phyloP scores from a whole-genome alignment of 1,139 yeast species.

The Suhomyces anneliseae region DNA sequence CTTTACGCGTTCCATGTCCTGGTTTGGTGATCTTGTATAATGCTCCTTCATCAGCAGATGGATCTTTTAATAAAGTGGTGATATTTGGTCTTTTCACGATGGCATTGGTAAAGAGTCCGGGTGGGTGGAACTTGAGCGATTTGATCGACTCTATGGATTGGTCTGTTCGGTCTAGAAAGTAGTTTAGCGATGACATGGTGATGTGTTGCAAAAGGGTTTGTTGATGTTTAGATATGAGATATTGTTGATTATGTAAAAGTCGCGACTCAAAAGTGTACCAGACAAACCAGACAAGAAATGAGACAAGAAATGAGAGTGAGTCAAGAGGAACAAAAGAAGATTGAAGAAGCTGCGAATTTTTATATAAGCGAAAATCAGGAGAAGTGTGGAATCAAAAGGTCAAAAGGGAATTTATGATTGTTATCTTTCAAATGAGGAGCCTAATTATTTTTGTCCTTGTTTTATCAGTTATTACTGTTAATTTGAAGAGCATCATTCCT shows the following conservation, averaged over 20 bases:
- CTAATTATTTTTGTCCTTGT: no score
- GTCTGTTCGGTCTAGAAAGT: conserved; percentile 16
- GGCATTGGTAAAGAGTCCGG: conserved; percentile 69
- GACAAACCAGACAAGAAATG: no score
- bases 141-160: conserved; percentile 24
- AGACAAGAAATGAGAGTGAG: background rate
- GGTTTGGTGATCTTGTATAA: conserved; percentile 41
- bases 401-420: no score
- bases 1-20: conserved; percentile 2
- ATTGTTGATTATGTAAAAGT: background rate
- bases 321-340: no score
- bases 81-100: conserved; percentile 55
- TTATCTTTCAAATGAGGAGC: no score
- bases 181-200: conserved; percentile 13
- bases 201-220: background rate
- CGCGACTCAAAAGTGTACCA: background rate
- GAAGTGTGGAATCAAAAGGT: no score
- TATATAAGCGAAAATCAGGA: no score
- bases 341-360: no score
- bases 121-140: conserved; percentile 44
- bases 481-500: no score
- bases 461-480: no score
- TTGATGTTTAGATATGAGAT: background rate
- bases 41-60: conserved; percentile 53
- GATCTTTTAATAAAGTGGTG: conserved; percentile 60